Conservation (phyloP, 352 stramenopile genomes). For the Globisporangium carolinianum region DNA sequence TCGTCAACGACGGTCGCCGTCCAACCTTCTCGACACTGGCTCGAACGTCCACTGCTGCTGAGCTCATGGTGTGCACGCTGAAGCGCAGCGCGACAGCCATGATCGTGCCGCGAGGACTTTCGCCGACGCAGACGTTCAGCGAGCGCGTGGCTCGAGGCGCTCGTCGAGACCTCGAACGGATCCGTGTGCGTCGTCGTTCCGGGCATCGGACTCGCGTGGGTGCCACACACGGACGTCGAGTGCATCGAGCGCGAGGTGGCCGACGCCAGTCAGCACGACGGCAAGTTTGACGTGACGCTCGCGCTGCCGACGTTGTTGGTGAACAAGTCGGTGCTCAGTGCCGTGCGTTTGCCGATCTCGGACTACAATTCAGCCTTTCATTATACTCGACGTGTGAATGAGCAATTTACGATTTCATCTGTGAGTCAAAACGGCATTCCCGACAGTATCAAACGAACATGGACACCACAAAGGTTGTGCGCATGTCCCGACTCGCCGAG, state of each 20-base stretch:
- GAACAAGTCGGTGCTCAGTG: background rate
- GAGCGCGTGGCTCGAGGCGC: conserved; percentile 1
- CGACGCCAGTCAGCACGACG: background rate
- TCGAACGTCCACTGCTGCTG: background rate
- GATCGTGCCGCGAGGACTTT: background rate
- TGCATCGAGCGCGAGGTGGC: background rate
- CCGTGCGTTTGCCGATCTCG: background rate
- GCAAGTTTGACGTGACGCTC: background rate
- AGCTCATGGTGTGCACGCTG: background rate
- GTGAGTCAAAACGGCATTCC: too few relatives aligned
- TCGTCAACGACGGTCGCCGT: background rate
- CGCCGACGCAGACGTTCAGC: background rate
- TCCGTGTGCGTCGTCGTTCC: conserved; percentile 2
- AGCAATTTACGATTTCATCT: too few relatives aligned
- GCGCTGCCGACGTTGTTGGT: background rate
- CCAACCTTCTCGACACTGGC: background rate
- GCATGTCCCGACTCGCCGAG: background rate
- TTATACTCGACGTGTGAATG: too few relatives aligned
- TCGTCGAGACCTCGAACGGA: background rate
- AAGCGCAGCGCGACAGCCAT: background rate
- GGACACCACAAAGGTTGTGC: too few relatives aligned
- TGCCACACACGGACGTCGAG: background rate
- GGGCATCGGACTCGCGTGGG: conserved; percentile 4
- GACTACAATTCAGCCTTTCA: too few relatives aligned
- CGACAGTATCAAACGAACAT: too few relatives aligned